Conservation (phyloP, 306 rosid genomes). For the Mucuna pruriens region DNA sequence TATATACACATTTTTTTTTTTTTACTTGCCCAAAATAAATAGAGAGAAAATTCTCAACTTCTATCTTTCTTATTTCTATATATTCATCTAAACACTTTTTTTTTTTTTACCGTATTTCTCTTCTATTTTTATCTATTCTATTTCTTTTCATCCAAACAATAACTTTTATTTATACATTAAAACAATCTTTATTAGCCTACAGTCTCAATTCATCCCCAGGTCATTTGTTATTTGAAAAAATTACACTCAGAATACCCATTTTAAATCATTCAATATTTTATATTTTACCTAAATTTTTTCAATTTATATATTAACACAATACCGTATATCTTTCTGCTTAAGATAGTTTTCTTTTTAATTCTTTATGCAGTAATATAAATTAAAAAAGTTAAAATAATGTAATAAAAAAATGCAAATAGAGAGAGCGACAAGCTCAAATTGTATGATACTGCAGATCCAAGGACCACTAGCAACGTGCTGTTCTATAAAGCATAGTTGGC, state of each 20-base stretch:
- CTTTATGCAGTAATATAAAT: neutral
- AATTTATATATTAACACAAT: neutral
- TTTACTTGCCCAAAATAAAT: too few relatives aligned
- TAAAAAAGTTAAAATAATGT: neutral
- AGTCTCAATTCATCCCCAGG: neutral
- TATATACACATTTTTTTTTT: too few relatives aligned
- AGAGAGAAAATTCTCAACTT: neutral
- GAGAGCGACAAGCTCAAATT: neutral
- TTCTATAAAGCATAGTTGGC: slow-evolving; percentile 30
- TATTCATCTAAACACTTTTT: neutral
- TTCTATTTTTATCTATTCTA: neutral
- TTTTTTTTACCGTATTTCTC: too few relatives aligned
- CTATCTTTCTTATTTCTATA: neutral
- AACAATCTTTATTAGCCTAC: neutral
- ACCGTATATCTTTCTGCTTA: neutral
- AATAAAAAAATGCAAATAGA: neutral
- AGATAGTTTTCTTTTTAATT: neutral
- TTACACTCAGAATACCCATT: neutral
- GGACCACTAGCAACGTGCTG: slow-evolving; percentile 35
- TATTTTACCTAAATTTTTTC: neutral
- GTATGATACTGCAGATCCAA: neutral
- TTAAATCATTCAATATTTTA: neutral
- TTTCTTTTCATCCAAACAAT: neutral
- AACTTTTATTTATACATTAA: neutral
- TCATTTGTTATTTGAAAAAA: neutral